Percentiles rank a stretch among this genome's conserved stretches.
Evolutionary conservation across 2,329 filamentous ascomycete genomes (phyloP).

Genomic region (Fusarium armeniacum): DNA sequence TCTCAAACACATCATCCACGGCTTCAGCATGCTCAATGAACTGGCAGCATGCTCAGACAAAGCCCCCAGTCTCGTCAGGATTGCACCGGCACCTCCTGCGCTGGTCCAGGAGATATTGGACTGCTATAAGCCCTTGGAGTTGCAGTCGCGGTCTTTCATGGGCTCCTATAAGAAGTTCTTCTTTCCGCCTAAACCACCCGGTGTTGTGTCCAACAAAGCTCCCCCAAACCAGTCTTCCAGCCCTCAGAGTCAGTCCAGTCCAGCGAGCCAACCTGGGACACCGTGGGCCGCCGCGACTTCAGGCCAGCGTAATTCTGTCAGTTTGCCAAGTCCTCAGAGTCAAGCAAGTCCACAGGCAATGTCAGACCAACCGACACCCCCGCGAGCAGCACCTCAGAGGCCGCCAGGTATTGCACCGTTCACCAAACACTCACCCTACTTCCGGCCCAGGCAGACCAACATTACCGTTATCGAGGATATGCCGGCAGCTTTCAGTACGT

Average conservation of each 20-base stretch:
- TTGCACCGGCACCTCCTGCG: conserved; percentile 55
- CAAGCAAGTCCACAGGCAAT: conserved; percentile 50
- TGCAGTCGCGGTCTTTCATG: conserved; percentile 58
- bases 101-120: conserved; percentile 58
- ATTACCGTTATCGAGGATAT: conserved; percentile 54
- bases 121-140: conserved; percentile 57
- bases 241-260: conserved; percentile 35
- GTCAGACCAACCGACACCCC: conserved; percentile 38
- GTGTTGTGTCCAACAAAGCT: conserved; percentile 11
- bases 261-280: conserved; percentile 49
- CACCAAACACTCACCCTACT: conserved; percentile 57
- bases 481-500: conserved; percentile 51
- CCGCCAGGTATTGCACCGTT: conserved; percentile 56
- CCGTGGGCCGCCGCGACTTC: conserved; percentile 40
- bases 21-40: conserved; percentile 59
- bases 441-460: conserved; percentile 51
- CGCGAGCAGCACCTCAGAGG: conserved; percentile 41
- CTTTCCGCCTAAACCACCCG: conserved; percentile 46
- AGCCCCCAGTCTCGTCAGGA: conserved; percentile 55
- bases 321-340: conserved; percentile 55
- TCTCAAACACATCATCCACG: conserved; percentile 58
- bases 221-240: conserved; percentile 20
- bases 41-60: conserved; percentile 55
- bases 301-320: conserved; percentile 25
- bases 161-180: conserved; percentile 56